Base-by-base conservation (phyloP, 352 stramenopile genomes). In the Globisporangium iwayamae region DNA sequence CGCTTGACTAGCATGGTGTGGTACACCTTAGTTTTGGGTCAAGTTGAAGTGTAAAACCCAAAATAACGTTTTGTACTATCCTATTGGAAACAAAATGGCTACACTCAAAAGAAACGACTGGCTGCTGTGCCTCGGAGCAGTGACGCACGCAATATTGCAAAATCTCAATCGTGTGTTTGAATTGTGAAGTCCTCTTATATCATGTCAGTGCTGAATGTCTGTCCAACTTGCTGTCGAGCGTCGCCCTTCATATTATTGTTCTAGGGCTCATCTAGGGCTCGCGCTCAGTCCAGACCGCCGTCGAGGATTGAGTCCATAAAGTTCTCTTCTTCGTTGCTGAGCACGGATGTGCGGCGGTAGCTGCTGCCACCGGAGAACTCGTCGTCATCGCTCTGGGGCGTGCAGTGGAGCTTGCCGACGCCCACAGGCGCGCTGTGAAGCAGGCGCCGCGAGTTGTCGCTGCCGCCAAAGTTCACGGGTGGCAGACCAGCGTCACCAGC, bases 241-340 rank as follows among this genome's bases (percentile, higher is more conserved):
- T 18, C 14, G 22, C 51, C 22, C 51, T 22, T 56, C 14, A 56
- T 56, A 56, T 34, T 13, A 36, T n/a, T 2, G 16, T 39, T 34
- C 28, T 16, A 13, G 32, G 30, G 25, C 3, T 9, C 10, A 18
- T 50, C 32, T 46, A 45, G 38, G 13, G 39, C 30, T 60, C 20
- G 36, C 50, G 54, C 39, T 57, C 55, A 32, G 46, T 63, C 46
- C 20, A 61, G 13, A 32, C 71, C 71, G 14, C 50, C 58, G 59
- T 75, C 81, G 28, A 93, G 69, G 46, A 94, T 94, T 43, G 79
- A 75, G 62, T 92, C 78, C 85, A 94, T 94, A 57, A 94, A 68
- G 66, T 76, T 90, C 72, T 94, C 85, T 63, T 94, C 85, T 32
- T 94, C 83, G 54, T 91, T 85, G 65, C 77, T 91, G 20, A 93